These are phyloP conservation scores for Polytrichum commune DNA, from an alignment of 225 moss, liverwort and hornwort genomes.

Conservation along the genomic window DNA sequence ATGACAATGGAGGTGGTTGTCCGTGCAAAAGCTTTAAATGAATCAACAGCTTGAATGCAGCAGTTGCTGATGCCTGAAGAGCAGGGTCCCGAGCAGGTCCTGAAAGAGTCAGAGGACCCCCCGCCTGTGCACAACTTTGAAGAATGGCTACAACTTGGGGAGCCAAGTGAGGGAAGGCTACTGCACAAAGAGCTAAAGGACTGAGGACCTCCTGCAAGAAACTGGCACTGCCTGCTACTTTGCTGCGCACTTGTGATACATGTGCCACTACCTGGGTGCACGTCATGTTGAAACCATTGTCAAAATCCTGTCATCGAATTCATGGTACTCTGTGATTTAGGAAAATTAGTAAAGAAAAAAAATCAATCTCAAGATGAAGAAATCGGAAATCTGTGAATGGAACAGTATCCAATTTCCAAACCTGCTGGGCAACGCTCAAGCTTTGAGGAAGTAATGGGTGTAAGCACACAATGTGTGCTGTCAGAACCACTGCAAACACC, in stretches of 20 bases:
- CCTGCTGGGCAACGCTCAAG: conserved; percentile 82
- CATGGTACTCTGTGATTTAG: no score
- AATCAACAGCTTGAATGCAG: conserved; percentile 83
- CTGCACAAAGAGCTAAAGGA: conserved; percentile 75
- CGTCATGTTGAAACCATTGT: background rate
- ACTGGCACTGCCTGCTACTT: conserved; percentile 81
- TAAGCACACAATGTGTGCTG: conserved; percentile 65
- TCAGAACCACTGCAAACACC: conserved; percentile 78
- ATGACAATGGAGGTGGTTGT: conserved; percentile 53
- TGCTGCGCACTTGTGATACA: conserved; percentile 73
- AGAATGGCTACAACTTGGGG: conserved; percentile 79
- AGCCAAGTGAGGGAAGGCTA: conserved; percentile 78
- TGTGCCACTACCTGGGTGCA: conserved; percentile 74
- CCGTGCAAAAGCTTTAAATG: conserved; percentile 82
- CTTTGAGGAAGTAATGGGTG: conserved; percentile 82
- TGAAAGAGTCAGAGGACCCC: conserved; percentile 75
- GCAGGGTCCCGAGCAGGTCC: conserved; percentile 79
- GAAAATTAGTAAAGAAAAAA: background rate
- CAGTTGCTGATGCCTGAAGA: conserved; percentile 72
- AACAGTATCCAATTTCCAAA: conserved; percentile 18
- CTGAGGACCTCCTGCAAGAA: conserved; percentile 81
- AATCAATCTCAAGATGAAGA: background rate
- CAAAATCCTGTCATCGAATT: no score
- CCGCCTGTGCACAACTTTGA: conserved; percentile 89
- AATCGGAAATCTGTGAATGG: background rate